phyloP scores from a whole-genome alignment of 2,329 filamentous ascomycete genomes.

The Sporothrix sp. region DNA sequence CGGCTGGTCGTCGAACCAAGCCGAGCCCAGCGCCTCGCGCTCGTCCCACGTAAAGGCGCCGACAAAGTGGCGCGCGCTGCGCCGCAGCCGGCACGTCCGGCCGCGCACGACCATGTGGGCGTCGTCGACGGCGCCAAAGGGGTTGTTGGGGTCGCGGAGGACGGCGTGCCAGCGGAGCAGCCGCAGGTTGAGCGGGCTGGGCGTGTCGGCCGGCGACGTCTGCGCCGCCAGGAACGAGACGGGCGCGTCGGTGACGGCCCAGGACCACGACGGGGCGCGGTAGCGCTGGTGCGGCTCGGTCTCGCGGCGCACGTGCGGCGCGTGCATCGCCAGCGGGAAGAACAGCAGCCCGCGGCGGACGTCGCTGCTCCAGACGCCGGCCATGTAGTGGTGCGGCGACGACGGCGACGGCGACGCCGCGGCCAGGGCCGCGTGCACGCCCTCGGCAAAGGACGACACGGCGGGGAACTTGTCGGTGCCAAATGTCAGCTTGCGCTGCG shows the following conservation, averaged over 20 bases:
- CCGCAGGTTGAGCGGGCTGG: not conserved
- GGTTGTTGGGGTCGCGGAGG: slow-evolving; percentile 1
- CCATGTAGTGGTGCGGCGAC: too few relatives aligned
- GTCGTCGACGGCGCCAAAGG: not conserved
- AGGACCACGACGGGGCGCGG: slow-evolving; percentile 12
- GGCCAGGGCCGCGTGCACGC: not conserved
- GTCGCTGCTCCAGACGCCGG: slow-evolving; percentile 8
- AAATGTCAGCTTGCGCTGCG: not conserved
- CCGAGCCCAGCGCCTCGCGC: not conserved
- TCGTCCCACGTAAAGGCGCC: slow-evolving; percentile 1
- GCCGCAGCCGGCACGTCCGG: not conserved
- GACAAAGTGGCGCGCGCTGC: not conserved
- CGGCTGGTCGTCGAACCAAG: slow-evolving; percentile 1
- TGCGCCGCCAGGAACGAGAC: not conserved
- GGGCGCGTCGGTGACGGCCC: slow-evolving; percentile 5
- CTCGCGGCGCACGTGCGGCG: not conserved
- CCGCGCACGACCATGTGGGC: not conserved
- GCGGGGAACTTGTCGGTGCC: slow-evolving; percentile 10
- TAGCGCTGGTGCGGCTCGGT: not conserved
- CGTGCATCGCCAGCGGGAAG: not conserved
- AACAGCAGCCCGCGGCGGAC: slow-evolving; percentile 3
- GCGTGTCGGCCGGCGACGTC: not conserved
- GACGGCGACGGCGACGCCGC: too few relatives aligned
- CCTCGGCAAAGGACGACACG: slow-evolving; percentile 1
- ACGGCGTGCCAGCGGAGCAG: not conserved